Evolutionary conservation across 2,329 filamentous ascomycete genomes (phyloP), one percentile per base, ranked within the genome.

Genomic region (Fusarium nurragi): DNA sequence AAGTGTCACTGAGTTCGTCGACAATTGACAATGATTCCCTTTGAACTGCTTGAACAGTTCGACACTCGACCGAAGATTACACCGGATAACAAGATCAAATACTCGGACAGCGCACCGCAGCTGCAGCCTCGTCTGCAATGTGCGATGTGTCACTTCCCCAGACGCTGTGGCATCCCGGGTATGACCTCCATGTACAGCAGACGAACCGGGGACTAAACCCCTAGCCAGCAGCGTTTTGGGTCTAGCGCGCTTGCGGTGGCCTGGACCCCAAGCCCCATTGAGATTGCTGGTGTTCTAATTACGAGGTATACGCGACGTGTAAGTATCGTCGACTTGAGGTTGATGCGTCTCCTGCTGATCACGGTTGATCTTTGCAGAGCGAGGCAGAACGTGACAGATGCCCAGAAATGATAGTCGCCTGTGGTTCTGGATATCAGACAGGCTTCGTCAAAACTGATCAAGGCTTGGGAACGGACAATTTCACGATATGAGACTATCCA

Each of bases 211-310:
- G 12, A 37, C 40, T 14, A 30, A 18, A 57, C 60, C 50, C 54
- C 34, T 50, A 25, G 12, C 16, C 6, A 39, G 18, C 5, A 12
- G 22, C 65, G 18, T 21, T 14, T 44, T 58, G 8, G 25, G 55
- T 30, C 23, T 67, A 67, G 64, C 38, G 32, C 51, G 11, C 30
- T 25, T 37, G 25, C 44, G 25, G 51, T 49, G 39, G 56, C 50
- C 61, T 40, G 38, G 48, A 40, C 56, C 61, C 51, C 56, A 47
- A 34, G 50, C 46, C 37, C 55, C 34, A 61, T 61, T 49, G 41
- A 61, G 58, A 56, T 61, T 55, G 36, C 43, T 56, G 39, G 49
- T 49, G 43, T 38, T 61, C 49, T 61, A 62, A 57, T 62, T 62
- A 57, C 57, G 50, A 53, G 44, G 36, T 51, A 11, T 66, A 66